Base-by-base conservation (phyloP, 75 land plant genomes). In the Cryptomeria japonica region DNA sequence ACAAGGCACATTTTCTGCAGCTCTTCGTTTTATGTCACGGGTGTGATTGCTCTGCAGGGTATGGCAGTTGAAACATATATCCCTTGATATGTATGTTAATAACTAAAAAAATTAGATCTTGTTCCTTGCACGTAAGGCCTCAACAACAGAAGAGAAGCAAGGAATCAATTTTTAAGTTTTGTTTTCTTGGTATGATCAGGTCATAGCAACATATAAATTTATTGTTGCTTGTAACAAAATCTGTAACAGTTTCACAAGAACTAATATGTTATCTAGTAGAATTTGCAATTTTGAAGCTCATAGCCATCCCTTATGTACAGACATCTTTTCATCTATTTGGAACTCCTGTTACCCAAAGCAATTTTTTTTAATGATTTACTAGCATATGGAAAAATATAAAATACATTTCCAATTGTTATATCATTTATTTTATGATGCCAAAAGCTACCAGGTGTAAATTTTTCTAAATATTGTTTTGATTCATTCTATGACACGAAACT, bases 151-250 rank as follows among this genome's bases (percentile, higher is more conserved):
- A 44, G 13, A 14, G 28, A 82, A 75, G 77, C 37, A 34, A 12
- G 77, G n/a, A 46, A 82, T 28, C 9, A 28, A 82, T 82, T 82
- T 19, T 12, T 22, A 46, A 13, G 14, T 51, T 25, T 46, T 82
- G 53, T 44, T 82, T 44, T 82, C 4, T 46, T 28, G 51, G 31
- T 41, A 46, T 25, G 49, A n/a, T 44, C 84, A 7, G 51, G 11
- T 44, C 19, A 28, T 82, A 46, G 84, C 84, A 82, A 42, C 47
- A 46, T n/a, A n/a, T 14, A 46, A 44, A 5, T 82, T 31, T 12
- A 28, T 80, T 80, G 84, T 82, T 82, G 51, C 51, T 82, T 82
- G 53, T 82, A 46, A 32, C 34, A 28, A 82, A 46, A 82, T 10
- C 42, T 3, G 32, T 46, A 13, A 13, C 11, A 38, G 53, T 12